These are phyloP conservation scores for Barnettozyma populi DNA, from an alignment of 805 yeast genomes.

Conservation along the genomic window DNA sequence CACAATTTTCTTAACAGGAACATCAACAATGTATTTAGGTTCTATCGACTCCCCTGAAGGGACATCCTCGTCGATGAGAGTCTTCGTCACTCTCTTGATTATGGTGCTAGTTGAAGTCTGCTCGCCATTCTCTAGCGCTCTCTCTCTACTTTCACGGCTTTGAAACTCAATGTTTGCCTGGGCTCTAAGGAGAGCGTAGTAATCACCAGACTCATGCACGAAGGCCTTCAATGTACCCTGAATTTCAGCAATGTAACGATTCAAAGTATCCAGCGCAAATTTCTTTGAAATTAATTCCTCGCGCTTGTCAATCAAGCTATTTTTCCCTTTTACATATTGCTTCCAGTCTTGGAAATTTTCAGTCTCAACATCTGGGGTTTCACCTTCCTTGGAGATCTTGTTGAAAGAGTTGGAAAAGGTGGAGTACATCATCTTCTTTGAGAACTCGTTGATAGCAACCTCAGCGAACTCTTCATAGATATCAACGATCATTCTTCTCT, in stretches of 20 bases:
- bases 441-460: constrained; percentile 57
- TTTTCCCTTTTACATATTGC: constrained; percentile 51
- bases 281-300: constrained; percentile 40
- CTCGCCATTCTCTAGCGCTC: constrained; percentile 15
- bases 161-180: constrained; percentile 55
- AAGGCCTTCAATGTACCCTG: constrained; percentile 41
- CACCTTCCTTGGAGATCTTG: constrained; percentile 13
- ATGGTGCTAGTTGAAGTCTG: constrained; percentile 16
- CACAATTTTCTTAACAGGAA: constrained; percentile 14
- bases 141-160: constrained; percentile 42
- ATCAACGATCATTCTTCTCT: constrained; percentile 48
- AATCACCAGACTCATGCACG: constrained; percentile 56
- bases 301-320: constrained; percentile 46
- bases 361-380: constrained; percentile 24
- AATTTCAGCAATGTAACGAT: constrained; percentile 29
- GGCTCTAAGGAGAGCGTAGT: constrained; percentile 50
- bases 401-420: constrained; percentile 20
- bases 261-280: constrained; percentile 27
- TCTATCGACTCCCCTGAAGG: constrained; percentile 14
- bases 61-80: constrained; percentile 13
- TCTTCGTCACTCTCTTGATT: constrained; percentile 9
- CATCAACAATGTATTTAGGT: constrained; percentile 11
- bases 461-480: constrained; percentile 72
- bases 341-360: constrained; percentile 53
- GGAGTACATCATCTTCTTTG: constrained; percentile 47